These are phyloP conservation scores for Ogataea pini DNA, from an alignment of 805 yeast genomes.

Conservation along the genomic window DNA sequence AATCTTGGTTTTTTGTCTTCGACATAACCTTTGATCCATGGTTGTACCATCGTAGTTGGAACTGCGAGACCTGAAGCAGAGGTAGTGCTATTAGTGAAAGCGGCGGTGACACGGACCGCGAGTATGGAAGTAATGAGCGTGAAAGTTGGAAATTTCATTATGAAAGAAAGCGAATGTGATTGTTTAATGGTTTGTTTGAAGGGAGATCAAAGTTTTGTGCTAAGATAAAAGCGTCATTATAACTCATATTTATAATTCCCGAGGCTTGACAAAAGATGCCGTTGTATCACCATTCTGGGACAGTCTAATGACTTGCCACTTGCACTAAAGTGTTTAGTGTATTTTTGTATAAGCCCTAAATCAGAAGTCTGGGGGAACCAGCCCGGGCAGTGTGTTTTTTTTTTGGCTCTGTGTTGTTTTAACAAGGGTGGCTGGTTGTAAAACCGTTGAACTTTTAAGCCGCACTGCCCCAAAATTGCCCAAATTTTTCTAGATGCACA, in stretches of 20 bases:
- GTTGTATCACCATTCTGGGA: not conserved
- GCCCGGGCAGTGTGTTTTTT: not conserved
- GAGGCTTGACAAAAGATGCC: not conserved
- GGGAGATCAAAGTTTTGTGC: too few relatives aligned
- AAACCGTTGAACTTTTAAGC: not conserved
- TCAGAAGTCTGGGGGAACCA: not conserved
- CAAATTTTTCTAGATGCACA: too few relatives aligned
- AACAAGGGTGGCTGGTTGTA: not conserved
- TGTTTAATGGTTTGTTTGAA: not conserved
- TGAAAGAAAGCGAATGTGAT: not conserved
- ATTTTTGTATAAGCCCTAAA: not conserved
- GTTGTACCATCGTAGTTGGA: conserved; percentile 18
- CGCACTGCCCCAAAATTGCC: not conserved
- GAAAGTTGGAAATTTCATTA: conserved; percentile 6
- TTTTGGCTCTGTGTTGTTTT: not conserved
- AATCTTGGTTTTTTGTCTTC: conserved; percentile 22
- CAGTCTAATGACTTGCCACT: not conserved
- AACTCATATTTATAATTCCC: not conserved
- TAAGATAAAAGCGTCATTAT: not conserved
- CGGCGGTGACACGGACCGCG: conserved; percentile 5
- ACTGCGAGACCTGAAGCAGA: conserved; percentile 8
- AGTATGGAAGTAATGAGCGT: conserved; percentile 4
- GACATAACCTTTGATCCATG: conserved; percentile 22
- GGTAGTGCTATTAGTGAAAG: conserved; percentile 14
- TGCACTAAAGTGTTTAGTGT: not conserved